A percentile compares a stretch with the other conserved stretches of the same genome.
phyloP scores from a whole-genome alignment of 257 asterid species.

The Marsdenia floribunda region DNA sequence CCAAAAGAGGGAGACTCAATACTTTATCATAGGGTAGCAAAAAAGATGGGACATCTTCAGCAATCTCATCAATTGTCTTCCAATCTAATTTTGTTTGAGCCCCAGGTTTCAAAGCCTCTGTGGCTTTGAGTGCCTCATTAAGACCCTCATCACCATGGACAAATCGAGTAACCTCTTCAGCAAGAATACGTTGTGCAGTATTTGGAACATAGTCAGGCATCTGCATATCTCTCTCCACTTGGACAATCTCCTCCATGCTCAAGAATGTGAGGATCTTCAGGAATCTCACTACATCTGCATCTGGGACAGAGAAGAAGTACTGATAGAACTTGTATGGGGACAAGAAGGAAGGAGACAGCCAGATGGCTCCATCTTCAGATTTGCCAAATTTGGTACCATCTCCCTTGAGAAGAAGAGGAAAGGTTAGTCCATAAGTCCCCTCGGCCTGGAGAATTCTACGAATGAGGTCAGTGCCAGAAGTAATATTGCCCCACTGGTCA shows the following conservation, averaged over 20 bases:
- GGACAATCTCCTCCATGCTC: conserved; percentile 57
- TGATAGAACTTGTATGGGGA: conserved; percentile 91
- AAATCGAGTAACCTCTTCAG: conserved; percentile 90
- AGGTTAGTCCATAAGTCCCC: conserved; percentile 69
- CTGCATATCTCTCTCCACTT: conserved; percentile 53
- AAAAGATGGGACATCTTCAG: conserved; percentile 74
- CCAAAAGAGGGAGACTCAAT: conserved; percentile 49
- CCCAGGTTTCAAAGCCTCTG: conserved; percentile 89
- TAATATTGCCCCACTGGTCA: conserved; percentile 96
- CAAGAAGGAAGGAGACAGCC: conserved; percentile 65
- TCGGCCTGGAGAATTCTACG: conserved; percentile 56
- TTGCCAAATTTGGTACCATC: conserved; percentile 94
- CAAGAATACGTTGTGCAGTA: conserved; percentile 75
- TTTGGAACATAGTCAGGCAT: conserved; percentile 58
- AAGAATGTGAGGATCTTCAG: conserved; percentile 74
- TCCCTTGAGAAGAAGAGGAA: conserved; percentile 84
- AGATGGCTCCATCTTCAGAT: conserved; percentile 86
- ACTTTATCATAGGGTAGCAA: conserved; percentile 47
- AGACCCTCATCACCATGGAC: conserved; percentile 89
- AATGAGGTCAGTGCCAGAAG: conserved; percentile 88
- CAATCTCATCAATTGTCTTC: conserved; percentile 61
- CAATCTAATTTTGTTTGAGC: conserved; percentile 61
- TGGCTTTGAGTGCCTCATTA: conserved; percentile 68
- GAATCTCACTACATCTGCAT: conserved; percentile 67
- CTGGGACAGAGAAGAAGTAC: conserved; percentile 64